Conservation (phyloP, 345 rosid genomes). For the Microcos paniculata region DNA sequence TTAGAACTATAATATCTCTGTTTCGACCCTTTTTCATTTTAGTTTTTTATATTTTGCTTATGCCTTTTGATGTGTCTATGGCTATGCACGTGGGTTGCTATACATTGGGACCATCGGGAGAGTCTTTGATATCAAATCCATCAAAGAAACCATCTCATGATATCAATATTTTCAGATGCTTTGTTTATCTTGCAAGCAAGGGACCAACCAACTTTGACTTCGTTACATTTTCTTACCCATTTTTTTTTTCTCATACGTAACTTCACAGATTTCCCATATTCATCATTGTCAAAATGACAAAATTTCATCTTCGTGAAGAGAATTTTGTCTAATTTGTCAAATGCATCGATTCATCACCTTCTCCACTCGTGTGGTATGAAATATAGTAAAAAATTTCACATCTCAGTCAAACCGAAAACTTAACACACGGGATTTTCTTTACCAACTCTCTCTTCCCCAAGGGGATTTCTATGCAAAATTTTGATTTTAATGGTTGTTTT, state of each 20-base stretch:
- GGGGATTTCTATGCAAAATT: background rate
- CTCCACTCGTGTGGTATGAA: conserved; percentile 3
- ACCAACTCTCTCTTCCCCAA: background rate
- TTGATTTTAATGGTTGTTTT: background rate
- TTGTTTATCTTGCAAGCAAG: conserved; percentile 32
- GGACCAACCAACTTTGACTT: conserved; percentile 43
- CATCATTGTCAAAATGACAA: background rate
- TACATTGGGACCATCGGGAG: conserved; percentile 20
- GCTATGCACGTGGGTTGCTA: conserved; percentile 62
- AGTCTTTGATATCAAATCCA: background rate
- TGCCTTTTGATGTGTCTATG: conserved; percentile 45
- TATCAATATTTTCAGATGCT: background rate
- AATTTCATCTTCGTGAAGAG: background rate
- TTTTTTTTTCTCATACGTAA: background rate
- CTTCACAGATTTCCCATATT: background rate
- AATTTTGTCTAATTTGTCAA: background rate
- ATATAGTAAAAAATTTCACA: background rate
- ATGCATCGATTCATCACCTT: background rate
- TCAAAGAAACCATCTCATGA: background rate
- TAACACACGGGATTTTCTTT: background rate
- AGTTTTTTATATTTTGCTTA: background rate
- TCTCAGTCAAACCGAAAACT: conserved; percentile 1
- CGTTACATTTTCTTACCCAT: background rate
- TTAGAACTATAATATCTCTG: background rate
- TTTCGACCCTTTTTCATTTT: background rate